Base-by-base conservation (phyloP, 106 monocot species). In the Hemerocallis citrina region DNA sequence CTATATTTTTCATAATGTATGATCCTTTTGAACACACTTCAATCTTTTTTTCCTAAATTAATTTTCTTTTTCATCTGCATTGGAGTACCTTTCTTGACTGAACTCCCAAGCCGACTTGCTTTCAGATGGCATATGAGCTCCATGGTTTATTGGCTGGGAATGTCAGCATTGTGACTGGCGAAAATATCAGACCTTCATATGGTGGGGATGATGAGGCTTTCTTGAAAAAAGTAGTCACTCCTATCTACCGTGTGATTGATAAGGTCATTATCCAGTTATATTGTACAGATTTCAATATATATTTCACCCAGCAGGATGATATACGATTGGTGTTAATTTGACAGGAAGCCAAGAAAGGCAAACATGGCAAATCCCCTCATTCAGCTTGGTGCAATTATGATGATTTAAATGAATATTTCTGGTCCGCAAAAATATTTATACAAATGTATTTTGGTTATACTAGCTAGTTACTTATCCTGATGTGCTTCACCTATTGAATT, bases 371-470 rank as follows among this genome's bases (percentile, higher is more conserved):
- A 74, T 79, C 92, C 22, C 82, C 92, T 61, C 82, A 92, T 74
- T 85, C 98, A 58, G 43, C 65, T 49, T 99, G 92, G 98, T 92
- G 92, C 62, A 99, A 99, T 73, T 99, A 99, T 71, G 98, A 99
- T 63, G 98, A 99, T 68, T 72, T 99, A 32, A 99, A 99, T 78
- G 98, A 99, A 75, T 99, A 88, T 51, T 99, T 99, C 75, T 99
- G 98, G 95, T 95, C 11, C 43, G 84, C 69, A 7, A 40, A 28
- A 6, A 58, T 31, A 16, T 5, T 23, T 15, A 4, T 34, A 24
- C 21, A 59, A 38, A 25, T 24, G n/a, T 36, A 20, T 37, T 52
- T 66, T 1, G 28, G 2, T 17, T 37, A 1, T 32, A 6, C 22
- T 13, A 19, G 20, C 57, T 19, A n/a, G 2, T 45, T 50, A 36